These are phyloP conservation scores for Neurospora sp. DNA, from an alignment of 2,329 filamentous ascomycete species.

Conservation along the genomic window DNA sequence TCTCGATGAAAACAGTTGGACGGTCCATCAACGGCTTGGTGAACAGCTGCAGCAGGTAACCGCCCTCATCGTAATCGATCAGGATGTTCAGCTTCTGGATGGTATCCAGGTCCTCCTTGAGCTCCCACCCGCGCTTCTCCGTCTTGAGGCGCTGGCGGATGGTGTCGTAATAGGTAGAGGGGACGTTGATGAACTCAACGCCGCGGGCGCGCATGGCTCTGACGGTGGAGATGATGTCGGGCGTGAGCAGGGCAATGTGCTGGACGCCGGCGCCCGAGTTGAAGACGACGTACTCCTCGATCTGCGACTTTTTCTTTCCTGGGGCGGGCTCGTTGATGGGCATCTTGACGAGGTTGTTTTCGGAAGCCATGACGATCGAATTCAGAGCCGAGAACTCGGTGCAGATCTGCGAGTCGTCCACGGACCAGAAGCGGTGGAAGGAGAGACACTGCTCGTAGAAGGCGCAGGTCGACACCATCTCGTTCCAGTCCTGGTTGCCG, in stretches of 20 bases:
- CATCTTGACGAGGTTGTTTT: constrained; percentile 87
- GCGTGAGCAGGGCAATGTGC: constrained; percentile 80
- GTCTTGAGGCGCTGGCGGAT: constrained; percentile 65
- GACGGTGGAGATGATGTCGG: constrained; percentile 70
- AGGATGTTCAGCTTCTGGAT: constrained; percentile 74
- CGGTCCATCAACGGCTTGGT: constrained; percentile 88
- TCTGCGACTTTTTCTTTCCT: constrained; percentile 86
- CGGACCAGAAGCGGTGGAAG: constrained; percentile 96
- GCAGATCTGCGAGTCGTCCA: constrained; percentile 87
- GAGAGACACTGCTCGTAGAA: constrained; percentile 82
- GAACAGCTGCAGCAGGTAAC: constrained; percentile 70
- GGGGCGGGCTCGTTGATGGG: constrained; percentile 92
- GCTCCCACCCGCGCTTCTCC: constrained; percentile 46
- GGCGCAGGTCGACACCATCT: constrained; percentile 59
- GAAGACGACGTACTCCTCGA: constrained; percentile 87
- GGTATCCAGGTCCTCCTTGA: constrained; percentile 71
- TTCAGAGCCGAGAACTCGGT: constrained; percentile 85
- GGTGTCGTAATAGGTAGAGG: constrained; percentile 72
- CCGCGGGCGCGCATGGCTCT: constrained; percentile 72
- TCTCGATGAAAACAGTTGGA: constrained; percentile 92
- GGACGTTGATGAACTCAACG: constrained; percentile 87
- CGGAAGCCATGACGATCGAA: constrained; percentile 81
- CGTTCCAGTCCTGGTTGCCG: constrained; percentile 91
- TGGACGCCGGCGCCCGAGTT: constrained; percentile 86
- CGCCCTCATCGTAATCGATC: constrained; percentile 90